Base-by-base conservation (phyloP, 352 stramenopile species). In the Phytophthora melonis region DNA sequence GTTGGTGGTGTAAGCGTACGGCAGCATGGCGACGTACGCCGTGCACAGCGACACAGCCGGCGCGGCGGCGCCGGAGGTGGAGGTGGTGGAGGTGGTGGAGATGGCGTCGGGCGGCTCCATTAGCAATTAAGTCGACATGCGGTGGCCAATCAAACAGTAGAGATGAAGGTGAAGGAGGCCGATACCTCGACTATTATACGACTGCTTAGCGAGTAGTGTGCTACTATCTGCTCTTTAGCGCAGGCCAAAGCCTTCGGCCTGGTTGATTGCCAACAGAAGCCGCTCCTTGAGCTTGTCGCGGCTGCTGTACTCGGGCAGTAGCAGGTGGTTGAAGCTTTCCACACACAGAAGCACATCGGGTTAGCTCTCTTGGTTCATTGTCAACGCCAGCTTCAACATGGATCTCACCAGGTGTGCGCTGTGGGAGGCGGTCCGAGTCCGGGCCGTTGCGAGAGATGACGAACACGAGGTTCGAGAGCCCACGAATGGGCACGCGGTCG, bases 21-120 rank as follows among this genome's bases (percentile, higher is more conserved):
- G 90, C 49, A 97, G 83, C 90, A 96, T 97, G 23, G 90, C 80
- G n/a, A 97, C 86, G 71, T 97, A 95, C 18, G 91, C 85, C 21
- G 90, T 97, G 13, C 76, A 81, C 49, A 75, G 68, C 19, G 77
- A 81, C 9, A 75, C 41, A 23, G 52, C 49, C 18, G 50, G 25
- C 19, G 54, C 5, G 39, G 23, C 27, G 1, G 10, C 23, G 23
- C 23, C 23, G 23, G 23, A 25, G 23, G 23, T 25, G 23, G 23
- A 25, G 23, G 23, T 25, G 23, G 23, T 2, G 23, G 23, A 2
- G 23, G 23, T 2, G 23, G 23, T 25, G 23, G 23, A 25, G 23
- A 2, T 25, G 23, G 23, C 23, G 23, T 43, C 32, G 19, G 52
- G 10, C n/a, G 30, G 43, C 25, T 69, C 63, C 60, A 67, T 60